These are phyloP conservation scores for Quercus suber DNA, from an alignment of 306 rosid species.

Conservation along the genomic window DNA sequence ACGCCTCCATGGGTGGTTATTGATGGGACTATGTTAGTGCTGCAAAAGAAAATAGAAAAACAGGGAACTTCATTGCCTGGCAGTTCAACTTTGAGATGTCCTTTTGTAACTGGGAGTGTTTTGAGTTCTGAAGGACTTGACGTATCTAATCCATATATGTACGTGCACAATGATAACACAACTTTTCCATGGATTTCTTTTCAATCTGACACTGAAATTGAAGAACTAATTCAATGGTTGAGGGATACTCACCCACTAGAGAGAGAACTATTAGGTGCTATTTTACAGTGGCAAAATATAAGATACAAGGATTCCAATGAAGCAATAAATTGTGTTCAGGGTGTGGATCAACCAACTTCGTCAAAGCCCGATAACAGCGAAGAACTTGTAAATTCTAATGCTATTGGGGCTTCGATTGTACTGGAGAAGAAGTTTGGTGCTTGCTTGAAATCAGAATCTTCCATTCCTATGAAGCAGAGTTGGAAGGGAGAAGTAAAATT, in stretches of 20 bases:
- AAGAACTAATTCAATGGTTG: conserved; percentile 69
- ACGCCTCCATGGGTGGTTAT: conserved; percentile 56
- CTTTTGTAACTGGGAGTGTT: conserved; percentile 23
- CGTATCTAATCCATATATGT: conserved; percentile 27
- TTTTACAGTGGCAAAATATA: conserved; percentile 60
- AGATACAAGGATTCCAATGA: conserved; percentile 42
- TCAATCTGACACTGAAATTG: conserved; percentile 66
- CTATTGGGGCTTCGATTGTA: conserved; percentile 58
- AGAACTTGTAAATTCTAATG: conserved; percentile 33
- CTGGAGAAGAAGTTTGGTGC: conserved; percentile 76
- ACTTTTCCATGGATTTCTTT: conserved; percentile 58
- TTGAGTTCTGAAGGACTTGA: conserved; percentile 37
- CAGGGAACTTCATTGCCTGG: conserved; percentile 3
- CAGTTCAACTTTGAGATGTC: background rate
- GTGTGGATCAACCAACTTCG: conserved; percentile 31
- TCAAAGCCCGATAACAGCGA: conserved; percentile 36
- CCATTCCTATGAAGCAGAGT: conserved; percentile 45
- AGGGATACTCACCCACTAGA: conserved; percentile 60
- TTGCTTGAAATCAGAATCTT: conserved; percentile 49
- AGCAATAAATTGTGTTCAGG: conserved; percentile 35
- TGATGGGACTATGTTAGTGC: conserved; percentile 50
- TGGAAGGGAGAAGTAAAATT: conserved; percentile 39
- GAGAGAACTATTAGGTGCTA: conserved; percentile 71
- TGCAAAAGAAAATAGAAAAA: conserved; percentile 25
- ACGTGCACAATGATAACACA: conserved; percentile 25